phyloP scores from a whole-genome alignment of 352 stramenopile species.

The Phytophthora cactorum region DNA sequence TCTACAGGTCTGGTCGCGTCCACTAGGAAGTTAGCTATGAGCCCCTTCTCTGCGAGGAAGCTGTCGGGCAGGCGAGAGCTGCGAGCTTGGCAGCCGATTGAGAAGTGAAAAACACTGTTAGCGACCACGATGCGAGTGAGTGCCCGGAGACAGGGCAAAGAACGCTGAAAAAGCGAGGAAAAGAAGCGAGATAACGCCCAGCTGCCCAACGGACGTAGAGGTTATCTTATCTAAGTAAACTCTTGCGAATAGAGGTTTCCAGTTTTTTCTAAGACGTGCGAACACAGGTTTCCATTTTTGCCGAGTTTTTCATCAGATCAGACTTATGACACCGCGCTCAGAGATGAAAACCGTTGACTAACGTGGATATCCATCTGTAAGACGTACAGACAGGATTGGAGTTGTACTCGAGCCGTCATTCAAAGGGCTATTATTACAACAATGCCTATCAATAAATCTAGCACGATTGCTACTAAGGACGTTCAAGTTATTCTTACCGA shows the following conservation, averaged over 20 bases:
- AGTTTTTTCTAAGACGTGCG: not conserved
- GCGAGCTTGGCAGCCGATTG: slow-evolving; percentile 22
- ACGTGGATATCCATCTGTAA: too few relatives aligned
- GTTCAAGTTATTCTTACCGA: too few relatives aligned
- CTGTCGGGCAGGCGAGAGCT: slow-evolving; percentile 14
- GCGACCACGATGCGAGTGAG: slow-evolving; percentile 7
- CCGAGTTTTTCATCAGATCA: slow-evolving; percentile 5
- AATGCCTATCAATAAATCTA: too few relatives aligned
- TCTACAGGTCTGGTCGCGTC: slow-evolving; percentile 38
- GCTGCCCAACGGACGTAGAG: slow-evolving; percentile 33
- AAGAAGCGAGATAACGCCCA: slow-evolving; percentile 36
- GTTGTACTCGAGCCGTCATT: too few relatives aligned
- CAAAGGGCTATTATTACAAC: too few relatives aligned
- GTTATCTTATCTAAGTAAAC: slow-evolving; percentile 9
- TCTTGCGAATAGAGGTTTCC: not conserved
- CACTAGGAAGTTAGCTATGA: slow-evolving; percentile 25
- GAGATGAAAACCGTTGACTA: not conserved
- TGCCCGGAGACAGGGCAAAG: slow-evolving; percentile 33
- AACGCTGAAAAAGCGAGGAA: slow-evolving; percentile 43
- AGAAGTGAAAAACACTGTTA: slow-evolving; percentile 22
- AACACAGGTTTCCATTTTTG: not conserved
- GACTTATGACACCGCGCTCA: not conserved
- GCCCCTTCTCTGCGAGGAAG: slow-evolving; percentile 21
- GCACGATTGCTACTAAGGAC: too few relatives aligned
- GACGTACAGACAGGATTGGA: too few relatives aligned